Conservation (phyloP, 306 rosid species). For the Prunus persica region DNA sequence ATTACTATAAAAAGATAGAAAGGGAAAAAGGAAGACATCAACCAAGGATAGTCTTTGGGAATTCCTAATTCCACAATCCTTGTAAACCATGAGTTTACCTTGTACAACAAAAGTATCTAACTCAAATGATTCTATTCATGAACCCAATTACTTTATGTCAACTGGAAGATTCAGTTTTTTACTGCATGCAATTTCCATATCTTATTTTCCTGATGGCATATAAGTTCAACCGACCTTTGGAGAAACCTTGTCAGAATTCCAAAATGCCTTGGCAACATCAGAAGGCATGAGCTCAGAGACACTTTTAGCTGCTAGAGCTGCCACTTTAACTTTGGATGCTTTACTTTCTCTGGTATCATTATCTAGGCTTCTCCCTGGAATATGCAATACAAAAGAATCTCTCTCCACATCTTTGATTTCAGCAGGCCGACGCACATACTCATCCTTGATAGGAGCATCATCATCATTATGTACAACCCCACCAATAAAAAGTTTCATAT, state of each 20-base stretch:
- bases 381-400: conserved; percentile 80
- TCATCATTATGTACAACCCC: conserved; percentile 85
- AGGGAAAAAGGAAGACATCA: not conserved
- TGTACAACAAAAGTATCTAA: not conserved
- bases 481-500: conserved; percentile 83
- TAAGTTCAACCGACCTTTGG: conserved; percentile 73
- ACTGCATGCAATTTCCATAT: not conserved
- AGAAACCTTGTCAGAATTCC: conserved; percentile 75
- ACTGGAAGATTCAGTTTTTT: not conserved
- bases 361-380: conserved; percentile 64
- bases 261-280: conserved; percentile 89
- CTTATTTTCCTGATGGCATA: not conserved
- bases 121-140: not conserved
- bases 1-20: not conserved
- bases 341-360: conserved; percentile 50
- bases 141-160: not conserved
- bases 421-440: conserved; percentile 79
- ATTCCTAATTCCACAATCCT: not conserved
- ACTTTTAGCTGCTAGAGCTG: conserved; percentile 80
- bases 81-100: not conserved
- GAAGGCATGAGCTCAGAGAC: conserved; percentile 91
- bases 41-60: not conserved
- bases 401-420: conserved; percentile 69
- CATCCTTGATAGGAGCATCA: conserved; percentile 69
- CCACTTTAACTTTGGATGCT: conserved; percentile 67